A percentile compares a stretch with the other conserved stretches of the same genome.
Evolutionary conservation across 202 grass and related monocot species (phyloP).

Genomic region (Musa balbisiana): DNA sequence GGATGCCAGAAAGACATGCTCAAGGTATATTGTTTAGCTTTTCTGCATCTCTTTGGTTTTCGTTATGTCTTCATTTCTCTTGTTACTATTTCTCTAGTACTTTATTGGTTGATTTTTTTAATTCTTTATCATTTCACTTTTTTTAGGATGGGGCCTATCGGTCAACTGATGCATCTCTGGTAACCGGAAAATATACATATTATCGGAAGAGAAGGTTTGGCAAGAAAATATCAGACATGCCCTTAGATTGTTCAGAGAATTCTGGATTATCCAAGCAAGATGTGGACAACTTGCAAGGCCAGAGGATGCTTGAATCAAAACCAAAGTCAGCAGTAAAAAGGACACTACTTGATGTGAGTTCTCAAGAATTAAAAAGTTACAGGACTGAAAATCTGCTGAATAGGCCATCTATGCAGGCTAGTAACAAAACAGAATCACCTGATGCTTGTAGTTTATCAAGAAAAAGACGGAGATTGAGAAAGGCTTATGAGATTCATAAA

Average conservation of each 20-base stretch:
- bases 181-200: slow-evolving; percentile 47
- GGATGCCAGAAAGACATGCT: not conserved
- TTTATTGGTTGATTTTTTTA: not conserved
- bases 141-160: not conserved
- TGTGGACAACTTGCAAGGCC: slow-evolving; percentile 27
- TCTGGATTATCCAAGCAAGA: slow-evolving; percentile 17
- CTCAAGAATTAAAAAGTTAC: slow-evolving; percentile 3
- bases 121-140: not conserved
- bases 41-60: not conserved
- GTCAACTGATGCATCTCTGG: slow-evolving; percentile 27
- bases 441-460: slow-evolving; percentile 5
- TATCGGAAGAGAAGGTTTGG: slow-evolving; percentile 56
- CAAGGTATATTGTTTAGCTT: not conserved
- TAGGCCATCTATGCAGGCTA: not conserved
- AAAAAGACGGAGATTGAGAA: slow-evolving; percentile 14
- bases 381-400: slow-evolving; percentile 28
- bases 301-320: slow-evolving; percentile 37
- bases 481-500: not conserved
- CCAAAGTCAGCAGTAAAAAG: slow-evolving; percentile 6
- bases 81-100: not conserved
- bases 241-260: slow-evolving; percentile 7
- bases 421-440: not conserved
- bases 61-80: not conserved
- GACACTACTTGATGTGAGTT: slow-evolving; percentile 1
- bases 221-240: slow-evolving; percentile 33